Base-by-base conservation (phyloP, 1,284 basidiomycete genomes). In the Kalmanozyma brasiliensis region DNA sequence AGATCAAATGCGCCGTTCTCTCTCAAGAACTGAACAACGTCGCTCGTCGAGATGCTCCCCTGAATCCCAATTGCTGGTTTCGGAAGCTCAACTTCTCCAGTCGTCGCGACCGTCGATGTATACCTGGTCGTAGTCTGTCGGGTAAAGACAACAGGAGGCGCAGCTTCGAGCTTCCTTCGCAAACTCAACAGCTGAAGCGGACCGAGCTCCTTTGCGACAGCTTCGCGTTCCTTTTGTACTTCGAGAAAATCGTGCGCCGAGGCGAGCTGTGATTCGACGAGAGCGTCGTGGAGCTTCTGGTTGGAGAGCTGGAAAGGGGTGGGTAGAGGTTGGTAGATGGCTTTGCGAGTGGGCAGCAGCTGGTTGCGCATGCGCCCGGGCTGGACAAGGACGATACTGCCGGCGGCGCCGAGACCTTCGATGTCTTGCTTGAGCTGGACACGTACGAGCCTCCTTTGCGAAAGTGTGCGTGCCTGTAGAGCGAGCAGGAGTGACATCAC, bases 311-410 rank as follows among this genome's bases (percentile, higher is more conserved):
- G 51, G 38, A 55, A 58, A 11, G 65, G 65, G 2, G 66, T 69
- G 2, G 60, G 57, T 6, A 70, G 49, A 22, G 67, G 67, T 40
- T 53, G 41, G 47, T 70, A 70, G 46, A 60, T 20, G 53, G 67
- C 67, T 57, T 61, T 56, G 13, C 36, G 10, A 1, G 16, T 3
- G 16, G 67, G 67, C 11, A 70, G 45, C 19, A 70, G 57, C 48
- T 53, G 41, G 61, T 70, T 70, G 38, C 67, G 67, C 67, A 70
- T 70, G 22, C 61, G 61, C 35, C 67, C 67, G 0, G 67, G 67
- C 16, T 61, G 61, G 43, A 70, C 67, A 30, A 70, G 67, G 10
- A 64, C 61, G 19, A 57, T 43, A 42, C 36, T 45, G 8, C 61
- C 61, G 20, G 57, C 61, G 13, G 30, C 23, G 23, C 67, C 67